Evolutionary conservation across 1,139 yeast genomes (phyloP).

Genomic region (Saccharomyces hybrid): DNA sequence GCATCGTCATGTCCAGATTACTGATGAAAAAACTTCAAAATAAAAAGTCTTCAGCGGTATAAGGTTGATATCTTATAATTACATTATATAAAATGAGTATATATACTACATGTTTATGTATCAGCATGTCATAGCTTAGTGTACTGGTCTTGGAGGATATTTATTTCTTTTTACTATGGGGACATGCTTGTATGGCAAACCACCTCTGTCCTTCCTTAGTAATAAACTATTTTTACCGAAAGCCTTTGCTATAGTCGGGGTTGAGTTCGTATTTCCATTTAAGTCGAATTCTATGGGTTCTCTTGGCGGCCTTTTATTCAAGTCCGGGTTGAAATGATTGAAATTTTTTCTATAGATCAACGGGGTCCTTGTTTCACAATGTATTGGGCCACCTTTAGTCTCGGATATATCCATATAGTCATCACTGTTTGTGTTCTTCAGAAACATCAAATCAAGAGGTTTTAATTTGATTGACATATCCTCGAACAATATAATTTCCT

Average conservation of each 20-base stretch:
- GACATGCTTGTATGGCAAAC: slow-evolving; percentile 29
- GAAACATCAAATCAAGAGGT: slow-evolving; percentile 1
- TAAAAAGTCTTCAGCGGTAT: not conserved
- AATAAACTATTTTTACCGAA: slow-evolving; percentile 30
- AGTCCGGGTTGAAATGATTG: slow-evolving; percentile 21
- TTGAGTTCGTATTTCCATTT: slow-evolving; percentile 8
- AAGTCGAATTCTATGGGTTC: slow-evolving; percentile 27
- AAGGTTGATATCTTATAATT: not conserved
- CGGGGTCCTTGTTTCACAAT: slow-evolving; percentile 22
- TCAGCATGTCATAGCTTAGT: slow-evolving; percentile 1
- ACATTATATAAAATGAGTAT: not conserved
- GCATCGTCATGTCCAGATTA: slow-evolving; percentile 16
- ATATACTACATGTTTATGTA: not conserved
- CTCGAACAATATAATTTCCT: slow-evolving; percentile 22
- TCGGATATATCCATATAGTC: slow-evolving; percentile 25
- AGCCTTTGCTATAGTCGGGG: slow-evolving; percentile 29
- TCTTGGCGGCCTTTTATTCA: slow-evolving; percentile 21
- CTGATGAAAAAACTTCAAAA: not conserved
- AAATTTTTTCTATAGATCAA: slow-evolving; percentile 21
- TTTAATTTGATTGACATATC: slow-evolving; percentile 5
- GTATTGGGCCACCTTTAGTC: slow-evolving; percentile 26
- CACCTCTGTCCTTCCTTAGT: slow-evolving; percentile 31
- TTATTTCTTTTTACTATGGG: slow-evolving; percentile 28
- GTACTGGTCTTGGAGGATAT: slow-evolving; percentile 24
- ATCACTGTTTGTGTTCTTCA: slow-evolving; percentile 9